Evolutionary conservation across 352 stramenopile species (phyloP).

Genomic region (Thraustochytrium striatum): DNA sequence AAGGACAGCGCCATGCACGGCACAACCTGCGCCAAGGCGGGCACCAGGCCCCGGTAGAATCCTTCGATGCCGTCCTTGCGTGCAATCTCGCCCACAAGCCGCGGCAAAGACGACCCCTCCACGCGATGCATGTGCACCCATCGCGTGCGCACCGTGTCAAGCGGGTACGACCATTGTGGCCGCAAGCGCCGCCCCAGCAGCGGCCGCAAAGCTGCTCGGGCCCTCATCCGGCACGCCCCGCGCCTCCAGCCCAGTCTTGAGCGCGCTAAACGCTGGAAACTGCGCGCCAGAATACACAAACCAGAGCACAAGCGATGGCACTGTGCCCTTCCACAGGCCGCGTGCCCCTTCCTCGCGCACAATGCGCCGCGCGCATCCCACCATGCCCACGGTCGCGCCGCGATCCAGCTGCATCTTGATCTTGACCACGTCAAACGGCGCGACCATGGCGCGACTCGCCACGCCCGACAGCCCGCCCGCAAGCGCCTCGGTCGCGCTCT

Average conservation of each 20-base stretch:
- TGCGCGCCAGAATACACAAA: constrained; percentile 39
- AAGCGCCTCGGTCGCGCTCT: not conserved
- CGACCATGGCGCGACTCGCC: constrained; percentile 7
- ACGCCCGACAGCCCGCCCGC: constrained; percentile 31
- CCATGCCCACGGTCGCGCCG: not conserved
- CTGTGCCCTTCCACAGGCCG: constrained; percentile 43
- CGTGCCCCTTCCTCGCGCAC: constrained; percentile 31
- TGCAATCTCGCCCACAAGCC: not conserved
- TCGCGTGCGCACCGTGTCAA: constrained; percentile 43
- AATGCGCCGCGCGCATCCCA: constrained; percentile 2
- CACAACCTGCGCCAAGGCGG: constrained; percentile 37
- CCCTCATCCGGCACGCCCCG: not conserved
- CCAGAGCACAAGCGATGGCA: constrained; percentile 33
- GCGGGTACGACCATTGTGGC: constrained; percentile 31
- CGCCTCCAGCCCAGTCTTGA: not conserved
- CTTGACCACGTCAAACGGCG: constrained; percentile 43
- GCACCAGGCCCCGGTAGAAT: constrained; percentile 41
- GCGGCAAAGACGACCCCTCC: not conserved
- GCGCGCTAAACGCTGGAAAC: constrained; percentile 30
- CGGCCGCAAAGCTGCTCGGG: not conserved
- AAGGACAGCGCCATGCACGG: constrained; percentile 44
- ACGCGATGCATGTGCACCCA: not conserved
- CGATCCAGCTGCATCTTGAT: constrained; percentile 46
- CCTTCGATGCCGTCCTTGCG: constrained; percentile 2
- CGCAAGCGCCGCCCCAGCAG: constrained; percentile 1